These are phyloP conservation scores for Leptodermis oblonga DNA, from an alignment of 257 asterid species.

Conservation along the genomic window DNA sequence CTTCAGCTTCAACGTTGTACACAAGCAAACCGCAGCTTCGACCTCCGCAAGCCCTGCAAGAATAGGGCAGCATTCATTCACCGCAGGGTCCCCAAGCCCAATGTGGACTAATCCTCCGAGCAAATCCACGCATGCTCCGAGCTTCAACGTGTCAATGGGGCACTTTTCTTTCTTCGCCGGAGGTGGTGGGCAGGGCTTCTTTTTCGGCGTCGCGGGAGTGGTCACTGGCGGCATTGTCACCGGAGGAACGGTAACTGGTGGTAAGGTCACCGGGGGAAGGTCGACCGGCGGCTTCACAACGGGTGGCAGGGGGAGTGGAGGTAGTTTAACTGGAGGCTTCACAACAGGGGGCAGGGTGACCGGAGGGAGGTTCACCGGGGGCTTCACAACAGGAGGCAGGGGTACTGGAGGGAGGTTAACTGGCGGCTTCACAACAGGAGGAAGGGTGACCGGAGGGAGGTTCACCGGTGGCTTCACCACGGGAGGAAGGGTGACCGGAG, in stretches of 20 bases:
- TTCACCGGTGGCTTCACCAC: constrained; percentile 11
- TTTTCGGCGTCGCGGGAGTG: constrained; percentile 22
- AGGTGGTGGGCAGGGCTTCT: constrained; percentile 24
- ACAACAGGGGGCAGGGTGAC: constrained; percentile 17
- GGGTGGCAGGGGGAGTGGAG: constrained; percentile 13
- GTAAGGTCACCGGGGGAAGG: constrained; percentile 7
- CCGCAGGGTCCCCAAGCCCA: constrained; percentile 69
- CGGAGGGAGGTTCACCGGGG: constrained; percentile 11
- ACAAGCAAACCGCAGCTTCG: constrained; percentile 77
- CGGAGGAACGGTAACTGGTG: constrained; percentile 20
- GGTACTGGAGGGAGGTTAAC: background rate
- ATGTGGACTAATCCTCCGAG: constrained; percentile 68
- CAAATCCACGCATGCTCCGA: constrained; percentile 82
- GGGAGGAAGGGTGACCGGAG: constrained; percentile 26
- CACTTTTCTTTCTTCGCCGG: constrained; percentile 33
- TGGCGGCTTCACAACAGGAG: background rate
- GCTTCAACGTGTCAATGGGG: constrained; percentile 67
- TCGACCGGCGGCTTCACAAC: constrained; percentile 6
- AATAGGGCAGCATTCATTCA: constrained; percentile 70
- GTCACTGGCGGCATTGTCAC: constrained; percentile 14
- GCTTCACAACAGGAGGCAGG: constrained; percentile 18
- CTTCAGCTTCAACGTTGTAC: constrained; percentile 64
- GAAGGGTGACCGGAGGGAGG: constrained; percentile 17
- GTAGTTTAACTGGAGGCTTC: constrained; percentile 14
- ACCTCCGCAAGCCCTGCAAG: constrained; percentile 57